These are phyloP conservation scores for Torulaspora microellipsoides DNA, from an alignment of 805 yeast species.

Conservation along the genomic window DNA sequence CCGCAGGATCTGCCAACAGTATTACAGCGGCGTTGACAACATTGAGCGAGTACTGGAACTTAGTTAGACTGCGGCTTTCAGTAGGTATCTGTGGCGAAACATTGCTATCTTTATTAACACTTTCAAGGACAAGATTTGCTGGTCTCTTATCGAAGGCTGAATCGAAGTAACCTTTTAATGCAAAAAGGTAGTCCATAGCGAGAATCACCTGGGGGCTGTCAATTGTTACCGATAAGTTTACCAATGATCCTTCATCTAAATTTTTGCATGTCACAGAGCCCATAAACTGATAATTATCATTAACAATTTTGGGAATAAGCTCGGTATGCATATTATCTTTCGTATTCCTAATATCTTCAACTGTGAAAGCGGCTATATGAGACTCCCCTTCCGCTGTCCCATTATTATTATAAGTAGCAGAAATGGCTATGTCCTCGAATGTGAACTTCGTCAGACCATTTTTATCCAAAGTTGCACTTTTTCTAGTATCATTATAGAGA, in stretches of 20 bases:
- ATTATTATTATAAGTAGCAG: slow-evolving; percentile 48
- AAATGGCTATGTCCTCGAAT: slow-evolving; percentile 52
- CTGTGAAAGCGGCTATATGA: slow-evolving; percentile 65
- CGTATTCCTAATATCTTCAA: slow-evolving; percentile 63
- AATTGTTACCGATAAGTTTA: slow-evolving; percentile 55
- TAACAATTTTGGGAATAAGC: slow-evolving; percentile 65
- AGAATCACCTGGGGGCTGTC: slow-evolving; percentile 78
- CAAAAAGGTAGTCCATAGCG: slow-evolving; percentile 82
- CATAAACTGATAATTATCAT: slow-evolving; percentile 66
- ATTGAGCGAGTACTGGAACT: slow-evolving; percentile 56
- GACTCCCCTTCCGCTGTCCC: slow-evolving; percentile 57
- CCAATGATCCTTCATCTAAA: slow-evolving; percentile 36
- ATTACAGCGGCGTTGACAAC: slow-evolving; percentile 73
- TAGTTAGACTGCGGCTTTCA: slow-evolving; percentile 7
- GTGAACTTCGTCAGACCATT: slow-evolving; percentile 53
- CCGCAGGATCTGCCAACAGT: slow-evolving; percentile 73
- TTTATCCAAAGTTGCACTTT: slow-evolving; percentile 34
- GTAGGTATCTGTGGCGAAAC: not conserved
- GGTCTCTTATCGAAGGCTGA: slow-evolving; percentile 38
- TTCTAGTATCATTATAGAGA: slow-evolving; percentile 49
- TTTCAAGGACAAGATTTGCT: not conserved
- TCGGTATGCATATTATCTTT: slow-evolving; percentile 70
- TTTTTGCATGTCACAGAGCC: slow-evolving; percentile 48
- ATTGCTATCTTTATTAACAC: not conserved
- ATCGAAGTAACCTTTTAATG: slow-evolving; percentile 60